Percentiles rank a stretch among this genome's conserved stretches.
phyloP scores from a whole-genome alignment of 1,284 basidiomycete species.

The Ganoderma sinense region DNA sequence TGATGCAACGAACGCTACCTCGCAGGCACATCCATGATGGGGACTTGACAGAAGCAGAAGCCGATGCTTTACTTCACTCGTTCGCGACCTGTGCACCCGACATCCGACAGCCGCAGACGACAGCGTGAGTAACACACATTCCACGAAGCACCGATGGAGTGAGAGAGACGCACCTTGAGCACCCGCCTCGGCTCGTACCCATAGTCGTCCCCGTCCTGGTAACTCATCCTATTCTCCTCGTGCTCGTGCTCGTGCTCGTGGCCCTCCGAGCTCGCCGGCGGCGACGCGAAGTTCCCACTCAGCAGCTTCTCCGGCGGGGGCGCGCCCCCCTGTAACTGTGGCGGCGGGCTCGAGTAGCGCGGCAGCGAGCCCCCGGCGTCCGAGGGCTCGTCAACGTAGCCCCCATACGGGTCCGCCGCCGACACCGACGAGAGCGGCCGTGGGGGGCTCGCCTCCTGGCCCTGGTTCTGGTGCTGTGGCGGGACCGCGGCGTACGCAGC shows the following conservation, averaged over 20 bases:
- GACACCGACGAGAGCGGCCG: constrained; percentile 19
- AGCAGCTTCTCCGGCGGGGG: constrained; percentile 23
- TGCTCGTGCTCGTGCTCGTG: constrained; percentile 39
- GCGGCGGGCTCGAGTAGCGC: constrained; percentile 21
- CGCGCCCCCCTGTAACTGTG: constrained; percentile 15
- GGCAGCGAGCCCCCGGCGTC: not conserved
- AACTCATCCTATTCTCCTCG: constrained; percentile 37
- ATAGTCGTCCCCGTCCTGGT: constrained; percentile 49
- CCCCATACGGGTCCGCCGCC: constrained; percentile 31
- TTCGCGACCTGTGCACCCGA: constrained; percentile 26
- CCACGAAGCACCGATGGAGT: not conserved
- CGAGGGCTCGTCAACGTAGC: constrained; percentile 27
- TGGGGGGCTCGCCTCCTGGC: constrained; percentile 15
- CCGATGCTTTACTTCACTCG: constrained; percentile 23
- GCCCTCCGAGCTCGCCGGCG: constrained; percentile 39
- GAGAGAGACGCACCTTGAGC: constrained; percentile 49
- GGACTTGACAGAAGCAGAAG: not conserved
- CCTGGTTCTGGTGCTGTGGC: constrained; percentile 18
- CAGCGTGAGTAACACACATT: not conserved
- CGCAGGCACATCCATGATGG: constrained; percentile 10
- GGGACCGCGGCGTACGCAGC: constrained; percentile 10
- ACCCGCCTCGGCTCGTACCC: constrained; percentile 46
- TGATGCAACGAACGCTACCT: constrained; percentile 1
- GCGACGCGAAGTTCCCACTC: constrained; percentile 36
- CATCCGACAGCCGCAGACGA: not conserved